Base-by-base conservation (phyloP, 345 rosid genomes). In the Acer saccharum region DNA sequence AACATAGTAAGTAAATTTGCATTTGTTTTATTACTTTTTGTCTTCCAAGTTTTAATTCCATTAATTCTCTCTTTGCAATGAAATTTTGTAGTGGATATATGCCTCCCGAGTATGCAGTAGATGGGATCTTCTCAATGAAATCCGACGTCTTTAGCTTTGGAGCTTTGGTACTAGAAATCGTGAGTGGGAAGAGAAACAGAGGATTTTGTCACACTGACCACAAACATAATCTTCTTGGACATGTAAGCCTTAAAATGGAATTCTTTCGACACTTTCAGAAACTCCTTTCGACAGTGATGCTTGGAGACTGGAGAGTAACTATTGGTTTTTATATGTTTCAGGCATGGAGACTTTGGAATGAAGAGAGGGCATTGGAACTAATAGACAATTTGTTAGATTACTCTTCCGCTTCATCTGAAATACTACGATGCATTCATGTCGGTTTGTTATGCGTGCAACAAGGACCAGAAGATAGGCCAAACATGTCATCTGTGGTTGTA, bases 261-360 rank as follows among this genome's bases (percentile, higher is more conserved):
- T 35, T 6, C 46, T 32, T 29, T 23, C 18, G 20, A 7, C 29
- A 43, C 3, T 48, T 16, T 48, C 7, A n/a, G 32, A 29, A 29
- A 29, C 3, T 29, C 32, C 32, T 29, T 29, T 29, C 3, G 32
- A 2, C 32, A 29, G 3, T 29, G 32, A 29, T 29, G 32, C 32
- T 2, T 0, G 32, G 27, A 27, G 41, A 32, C 0, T 0, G 32
- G 27, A 27, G 41, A 32, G 27, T 11, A 29, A 63, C 21, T 14
- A 6, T 65, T 52, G 9, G 3, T 66, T 62, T 13, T 25, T 43
- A 23, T 68, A 54, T 74, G 23, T 48, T 74, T 13, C 55, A 70
- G 83, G 83, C 79, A 23, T 75, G 83, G 79, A 80, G 60, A 65
- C 68, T 80, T 9, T 76, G 60, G 43, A 32, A 12, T 23, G 76